Base-by-base conservation (phyloP, 2,329 filamentous ascomycete species). In the Ampelomyces quisqualis region DNA sequence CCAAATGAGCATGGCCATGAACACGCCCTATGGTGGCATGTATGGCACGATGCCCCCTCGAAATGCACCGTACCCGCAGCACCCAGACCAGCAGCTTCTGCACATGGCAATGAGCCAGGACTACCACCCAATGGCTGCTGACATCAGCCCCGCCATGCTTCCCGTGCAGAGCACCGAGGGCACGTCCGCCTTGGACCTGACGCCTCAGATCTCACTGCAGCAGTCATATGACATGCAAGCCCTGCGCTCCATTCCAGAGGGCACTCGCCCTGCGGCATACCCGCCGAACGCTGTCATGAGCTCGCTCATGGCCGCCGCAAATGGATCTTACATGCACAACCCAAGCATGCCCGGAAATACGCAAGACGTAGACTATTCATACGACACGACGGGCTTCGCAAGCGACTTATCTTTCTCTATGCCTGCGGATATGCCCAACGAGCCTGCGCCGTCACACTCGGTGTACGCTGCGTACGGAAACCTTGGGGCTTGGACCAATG, bases 221-320 rank as follows among this genome's bases (percentile, higher is more conserved):
- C 64, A 59, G 43, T 51, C 55, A 15, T 67, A 58, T 45, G 64
- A 67, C 39, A 63, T 65, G 57, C 63, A 61, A 28, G 50, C 55
- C 23, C 57, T 68, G 7, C 60, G 55, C 15, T 60, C 63, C 8
- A 65, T 68, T 26, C 59, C 64, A 7, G 65, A 67, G 47, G 53
- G 58, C 22, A 55, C 64, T 42, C 57, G 55, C 32, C 28, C 56
- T 2, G 51, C 45, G 11, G 33, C 53, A 18, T 64, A 62, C 38
- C 51, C 59, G 29, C 58, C 60, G 11, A 57, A 62, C 34, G 62
- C 57, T 24, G 57, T 69, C 37, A 65, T 68, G 61, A 59, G 64
- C 31, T 67, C 64, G 2, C 53, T 68, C 47, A 62, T 67, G 58
- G 64, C 63, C 22, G 63, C 63, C 1, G 63, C 62, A 7, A 60